These are phyloP conservation scores for Plectosphaerella cucumerina DNA, from an alignment of 2,329 filamentous ascomycete species.

Conservation along the genomic window DNA sequence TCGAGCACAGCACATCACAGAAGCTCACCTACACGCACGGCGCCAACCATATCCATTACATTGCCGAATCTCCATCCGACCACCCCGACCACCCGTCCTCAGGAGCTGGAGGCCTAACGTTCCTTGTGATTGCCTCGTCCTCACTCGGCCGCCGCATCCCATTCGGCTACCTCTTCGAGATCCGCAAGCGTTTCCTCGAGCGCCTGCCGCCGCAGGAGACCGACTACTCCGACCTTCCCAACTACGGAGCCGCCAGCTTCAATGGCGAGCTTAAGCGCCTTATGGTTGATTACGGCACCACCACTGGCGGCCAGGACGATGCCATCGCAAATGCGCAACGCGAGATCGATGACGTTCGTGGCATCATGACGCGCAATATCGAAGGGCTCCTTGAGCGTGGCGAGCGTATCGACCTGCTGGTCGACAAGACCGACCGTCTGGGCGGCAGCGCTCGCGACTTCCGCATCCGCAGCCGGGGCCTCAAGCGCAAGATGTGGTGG, in stretches of 20 bases:
- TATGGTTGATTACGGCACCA: conserved; percentile 82
- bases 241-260: conserved; percentile 87
- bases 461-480: conserved; percentile 74
- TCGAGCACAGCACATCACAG: conserved; percentile 72
- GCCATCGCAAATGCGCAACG: conserved; percentile 77
- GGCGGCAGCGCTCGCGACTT: conserved; percentile 90
- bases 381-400: conserved; percentile 84
- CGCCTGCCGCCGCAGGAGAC: conserved; percentile 62
- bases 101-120: conserved; percentile 75
- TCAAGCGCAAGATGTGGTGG: conserved; percentile 98
- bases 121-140: conserved; percentile 81
- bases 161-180: conserved; percentile 87
- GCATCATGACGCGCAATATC: conserved; percentile 95
- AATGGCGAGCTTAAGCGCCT: conserved; percentile 72
- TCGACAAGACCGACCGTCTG: conserved; percentile 93
- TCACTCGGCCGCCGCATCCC: conserved; percentile 81
- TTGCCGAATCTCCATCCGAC: conserved; percentile 74
- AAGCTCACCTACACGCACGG: conserved; percentile 95
- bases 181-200: conserved; percentile 80
- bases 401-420: conserved; percentile 87
- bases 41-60: conserved; percentile 91
- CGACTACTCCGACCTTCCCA: conserved; percentile 73
- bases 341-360: conserved; percentile 88
- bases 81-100: conserved; percentile 49
- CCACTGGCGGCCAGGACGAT: conserved; percentile 70